These are phyloP conservation scores for Nepenthes gracilis DNA, from an alignment of 148 eudicot species.

Conservation along the genomic window DNA sequence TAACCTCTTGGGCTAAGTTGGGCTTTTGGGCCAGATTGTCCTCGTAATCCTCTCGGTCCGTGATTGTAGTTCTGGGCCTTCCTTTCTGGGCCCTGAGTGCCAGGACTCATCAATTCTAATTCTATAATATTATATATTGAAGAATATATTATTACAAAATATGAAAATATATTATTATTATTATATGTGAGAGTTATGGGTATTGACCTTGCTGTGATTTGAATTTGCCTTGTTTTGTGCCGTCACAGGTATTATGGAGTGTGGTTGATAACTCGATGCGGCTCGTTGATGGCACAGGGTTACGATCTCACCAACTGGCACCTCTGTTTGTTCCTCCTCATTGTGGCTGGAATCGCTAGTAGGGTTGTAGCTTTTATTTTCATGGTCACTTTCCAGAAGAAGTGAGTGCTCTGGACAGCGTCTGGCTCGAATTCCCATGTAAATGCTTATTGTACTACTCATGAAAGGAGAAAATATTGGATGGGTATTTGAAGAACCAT, in stretches of 20 bases:
- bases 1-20: no score
- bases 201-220: no score
- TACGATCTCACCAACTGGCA: constrained; percentile 49
- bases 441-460: not conserved
- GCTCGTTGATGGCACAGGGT: constrained; percentile 44
- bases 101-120: no score
- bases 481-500: no score
- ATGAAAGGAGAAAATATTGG: no score
- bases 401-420: constrained; percentile 1
- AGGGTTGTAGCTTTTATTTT: constrained; percentile 58
- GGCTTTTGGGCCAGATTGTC: no score
- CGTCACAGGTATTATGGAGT: constrained; percentile 67
- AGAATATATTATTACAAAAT: no score
- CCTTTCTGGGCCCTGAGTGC: no score
- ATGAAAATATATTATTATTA: not conserved
- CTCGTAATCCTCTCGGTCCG: no score
- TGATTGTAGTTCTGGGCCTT: no score
- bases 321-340: constrained; percentile 38
- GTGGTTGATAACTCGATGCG: constrained; percentile 88
- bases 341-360: constrained; percentile 37
- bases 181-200: not conserved
- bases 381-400: constrained; percentile 51
- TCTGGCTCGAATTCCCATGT: no score
- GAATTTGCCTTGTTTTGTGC: not conserved
- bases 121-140: no score